Percentiles rank a stretch among this genome's conserved stretches.
These are phyloP conservation scores for Tillandsia fasciculata DNA, from an alignment of 176 grass and related monocot species.

Conservation along the genomic window DNA sequence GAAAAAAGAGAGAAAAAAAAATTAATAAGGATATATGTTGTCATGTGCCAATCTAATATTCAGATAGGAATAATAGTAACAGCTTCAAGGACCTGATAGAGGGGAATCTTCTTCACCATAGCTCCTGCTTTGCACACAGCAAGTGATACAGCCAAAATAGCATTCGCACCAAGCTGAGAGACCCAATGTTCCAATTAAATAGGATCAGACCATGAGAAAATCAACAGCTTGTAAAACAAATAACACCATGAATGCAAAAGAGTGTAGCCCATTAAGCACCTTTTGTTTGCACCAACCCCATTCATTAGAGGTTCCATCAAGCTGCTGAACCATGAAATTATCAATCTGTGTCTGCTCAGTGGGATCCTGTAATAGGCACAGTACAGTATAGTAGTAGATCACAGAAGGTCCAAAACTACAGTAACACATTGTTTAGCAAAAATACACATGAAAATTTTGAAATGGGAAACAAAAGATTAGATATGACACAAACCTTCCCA, in stretches of 20 bases:
- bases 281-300: slow-evolving; percentile 99
- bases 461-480: background rate
- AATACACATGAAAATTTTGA: slow-evolving; percentile 1
- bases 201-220: background rate
- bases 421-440: background rate
- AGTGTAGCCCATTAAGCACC: slow-evolving; percentile 19
- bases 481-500: slow-evolving; percentile 54
- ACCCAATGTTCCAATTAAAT: background rate
- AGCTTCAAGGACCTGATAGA: slow-evolving; percentile 43
- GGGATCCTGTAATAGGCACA: slow-evolving; percentile 49
- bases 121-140: slow-evolving; percentile 88
- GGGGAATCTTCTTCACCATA: slow-evolving; percentile 62
- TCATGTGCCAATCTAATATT: background rate
- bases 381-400: background rate
- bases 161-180: slow-evolving; percentile 86
- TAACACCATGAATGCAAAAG: background rate
- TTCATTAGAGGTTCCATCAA: slow-evolving; percentile 88
- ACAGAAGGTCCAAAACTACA: background rate
- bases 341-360: slow-evolving; percentile 63
- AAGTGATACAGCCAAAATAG: slow-evolving; percentile 78
- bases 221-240: background rate
- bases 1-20: background rate
- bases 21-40: background rate
- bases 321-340: slow-evolving; percentile 89
- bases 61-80: background rate